Percentiles rank a stretch among this genome's conserved stretches.
These are phyloP conservation scores for Paramecium sonneborni DNA, from an alignment of 73 alveolate species.

Conservation along the genomic window DNA sequence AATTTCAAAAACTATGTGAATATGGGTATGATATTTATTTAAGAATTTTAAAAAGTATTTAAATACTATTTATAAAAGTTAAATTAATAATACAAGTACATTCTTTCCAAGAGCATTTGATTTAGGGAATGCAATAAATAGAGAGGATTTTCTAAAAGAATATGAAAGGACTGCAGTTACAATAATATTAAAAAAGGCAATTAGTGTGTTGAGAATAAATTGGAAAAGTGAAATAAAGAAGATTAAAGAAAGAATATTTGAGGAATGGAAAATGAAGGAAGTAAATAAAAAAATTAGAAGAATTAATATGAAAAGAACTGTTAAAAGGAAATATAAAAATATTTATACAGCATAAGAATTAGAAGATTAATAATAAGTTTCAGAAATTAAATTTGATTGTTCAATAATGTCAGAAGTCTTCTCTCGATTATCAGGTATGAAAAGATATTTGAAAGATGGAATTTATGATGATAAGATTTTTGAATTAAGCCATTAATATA, in stretches of 20 bases:
- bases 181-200: conserved; percentile 68
- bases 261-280: background rate
- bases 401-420: conserved; percentile 41
- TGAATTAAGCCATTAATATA: conserved; percentile 1
- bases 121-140: conserved; percentile 72
- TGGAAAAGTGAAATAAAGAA: conserved; percentile 45
- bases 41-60: no score
- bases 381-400: conserved; percentile 7
- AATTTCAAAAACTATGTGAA: conserved; percentile 67
- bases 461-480: conserved; percentile 54
- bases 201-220: conserved; percentile 42
- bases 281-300: background rate
- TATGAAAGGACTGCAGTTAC: conserved; percentile 71
- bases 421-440: background rate
- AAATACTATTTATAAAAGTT: no score
- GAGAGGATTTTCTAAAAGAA: conserved; percentile 75
- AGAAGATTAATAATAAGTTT: background rate
- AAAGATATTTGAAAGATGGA: conserved; percentile 26
- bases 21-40: conserved; percentile 68
- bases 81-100: conserved; percentile 32
- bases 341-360: conserved; percentile 12
- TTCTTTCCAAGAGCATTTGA: conserved; percentile 84
- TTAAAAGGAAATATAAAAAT: conserved; percentile 41
- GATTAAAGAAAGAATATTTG: conserved; percentile 31
- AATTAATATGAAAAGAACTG: conserved; percentile 50